phyloP scores from a whole-genome alignment of 768 basidiomycete genomes.

The Mycena amicta region DNA sequence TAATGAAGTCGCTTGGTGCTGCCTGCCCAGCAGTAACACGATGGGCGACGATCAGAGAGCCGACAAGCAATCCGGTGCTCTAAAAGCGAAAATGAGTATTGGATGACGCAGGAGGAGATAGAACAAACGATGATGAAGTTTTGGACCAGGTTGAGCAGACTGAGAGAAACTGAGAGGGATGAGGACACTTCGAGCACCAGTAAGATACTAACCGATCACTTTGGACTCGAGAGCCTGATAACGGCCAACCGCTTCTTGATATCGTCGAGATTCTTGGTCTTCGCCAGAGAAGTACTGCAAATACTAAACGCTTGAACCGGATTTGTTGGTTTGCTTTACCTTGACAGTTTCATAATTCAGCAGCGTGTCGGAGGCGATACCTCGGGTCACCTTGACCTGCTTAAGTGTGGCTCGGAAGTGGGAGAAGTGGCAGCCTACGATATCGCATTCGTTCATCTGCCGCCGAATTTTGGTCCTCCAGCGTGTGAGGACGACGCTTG shows the following conservation, averaged over 20 bases:
- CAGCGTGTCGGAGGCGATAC: conserved; percentile 81
- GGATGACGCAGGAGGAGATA: too few relatives aligned
- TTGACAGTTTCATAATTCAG: conserved; percentile 87
- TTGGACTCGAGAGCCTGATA: conserved; percentile 77
- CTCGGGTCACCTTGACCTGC: conserved; percentile 60
- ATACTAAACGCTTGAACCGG: background rate
- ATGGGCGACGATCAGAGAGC: conserved; percentile 75
- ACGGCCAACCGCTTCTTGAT: conserved; percentile 66
- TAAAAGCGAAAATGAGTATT: too few relatives aligned
- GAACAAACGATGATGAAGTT: conserved; percentile 76
- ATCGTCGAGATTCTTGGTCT: conserved; percentile 73
- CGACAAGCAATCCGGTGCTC: conserved; percentile 78
- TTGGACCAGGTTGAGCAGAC: conserved; percentile 76
- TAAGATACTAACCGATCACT: conserved; percentile 60
- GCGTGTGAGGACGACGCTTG: conserved; percentile 59
- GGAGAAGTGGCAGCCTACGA: conserved; percentile 43
- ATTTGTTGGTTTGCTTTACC: background rate
- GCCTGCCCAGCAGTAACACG: conserved; percentile 60
- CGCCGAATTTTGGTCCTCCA: conserved; percentile 77
- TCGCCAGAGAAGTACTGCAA: conserved; percentile 78
- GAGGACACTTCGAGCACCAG: background rate
- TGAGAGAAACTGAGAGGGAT: conserved; percentile 56
- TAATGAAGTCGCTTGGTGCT: conserved; percentile 64
- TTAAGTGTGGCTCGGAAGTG: conserved; percentile 1
- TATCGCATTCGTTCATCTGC: conserved; percentile 80